Base-by-base conservation (phyloP, 2,329 filamentous ascomycete species). In the Clonostachys rhizophaga region DNA sequence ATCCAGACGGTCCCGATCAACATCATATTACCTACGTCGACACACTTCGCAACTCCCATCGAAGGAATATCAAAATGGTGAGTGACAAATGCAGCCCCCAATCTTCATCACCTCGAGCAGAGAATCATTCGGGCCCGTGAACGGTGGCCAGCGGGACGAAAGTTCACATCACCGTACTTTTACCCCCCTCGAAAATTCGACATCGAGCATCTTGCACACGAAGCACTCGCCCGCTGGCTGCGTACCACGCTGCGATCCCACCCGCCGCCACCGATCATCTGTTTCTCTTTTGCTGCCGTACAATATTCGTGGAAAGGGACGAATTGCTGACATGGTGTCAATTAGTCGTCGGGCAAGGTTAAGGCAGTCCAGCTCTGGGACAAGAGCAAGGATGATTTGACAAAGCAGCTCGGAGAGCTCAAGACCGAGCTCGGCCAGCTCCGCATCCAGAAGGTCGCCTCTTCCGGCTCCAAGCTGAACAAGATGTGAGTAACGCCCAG, bases 311-410 rank as follows among this genome's bases (percentile, higher is more conserved):
- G 52, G 49, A 54, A 50, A 43, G 33, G 41, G 24, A 24, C 24
- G 24, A 30, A 30, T 30, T 52, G 54, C 61, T 64, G 58, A 64
- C 61, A 24, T 39, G 14, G 48, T 58, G 51, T 30, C 24, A 30
- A 30, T 30, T 57, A 73, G 70, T 73, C 70, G 67, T 69, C 69
- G 59, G 64, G 66, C 61, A 86, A 85, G 84, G 90, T 99, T 78
- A 97, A 96, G 88, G 86, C 92, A 74, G 84, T 83, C 78, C 83
- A 89, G 79, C 90, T 99, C 76, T 97, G 94, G 94, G 85, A 84
- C 80, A 99, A 99, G 90, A 91, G 83, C 87, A 97, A 97, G 87
- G 90, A 96, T 70, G 95, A 99, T 67, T 83, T 99, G 75, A 83
- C 84, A 71, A 95, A 94, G 84, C 91, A 95, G 76, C 86, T 96